These are phyloP conservation scores for Aureobasidium musti DNA, from an alignment of 2,329 filamentous ascomycete species.

Conservation along the genomic window DNA sequence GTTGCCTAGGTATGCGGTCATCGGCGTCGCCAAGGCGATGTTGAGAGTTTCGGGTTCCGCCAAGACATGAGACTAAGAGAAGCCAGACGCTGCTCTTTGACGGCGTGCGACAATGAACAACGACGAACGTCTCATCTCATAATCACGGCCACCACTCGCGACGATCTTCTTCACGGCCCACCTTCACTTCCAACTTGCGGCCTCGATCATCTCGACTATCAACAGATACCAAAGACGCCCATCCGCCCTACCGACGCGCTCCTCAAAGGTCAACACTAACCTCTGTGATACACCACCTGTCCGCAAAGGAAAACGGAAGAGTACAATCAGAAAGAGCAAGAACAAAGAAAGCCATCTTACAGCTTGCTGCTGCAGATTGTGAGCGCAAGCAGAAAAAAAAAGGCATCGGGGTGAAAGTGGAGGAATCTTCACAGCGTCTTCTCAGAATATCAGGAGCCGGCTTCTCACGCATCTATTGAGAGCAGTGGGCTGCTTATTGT, in stretches of 20 bases:
- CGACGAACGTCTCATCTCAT: conserved; percentile 12
- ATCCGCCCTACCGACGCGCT: neutral
- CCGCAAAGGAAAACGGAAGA: neutral
- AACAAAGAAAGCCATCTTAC: neutral
- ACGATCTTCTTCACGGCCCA: neutral
- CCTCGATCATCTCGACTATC: neutral
- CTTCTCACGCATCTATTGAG: conserved; percentile 5
- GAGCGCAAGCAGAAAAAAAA: conserved; percentile 20
- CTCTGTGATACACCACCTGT: conserved; percentile 2
- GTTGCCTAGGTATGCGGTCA: conserved; percentile 1
- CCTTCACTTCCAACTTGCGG: neutral
- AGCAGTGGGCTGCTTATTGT: conserved; percentile 27
- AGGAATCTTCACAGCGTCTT: conserved; percentile 23
- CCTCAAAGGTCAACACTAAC: neutral
- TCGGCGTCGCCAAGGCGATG: neutral
- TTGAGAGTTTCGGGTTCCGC: conserved; percentile 8
- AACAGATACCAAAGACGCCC: neutral
- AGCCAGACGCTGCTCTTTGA: neutral
- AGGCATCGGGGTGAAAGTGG: conserved; percentile 20
- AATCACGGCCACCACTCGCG: neutral
- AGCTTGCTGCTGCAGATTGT: neutral
- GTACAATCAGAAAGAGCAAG: conserved; percentile 4
- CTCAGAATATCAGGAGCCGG: conserved; percentile 15
- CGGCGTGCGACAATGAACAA: conserved; percentile 2
- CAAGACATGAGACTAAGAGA: conserved; percentile 3